phyloP scores from a whole-genome alignment of 106 monocot species.

The Xerophyta viscosa region DNA sequence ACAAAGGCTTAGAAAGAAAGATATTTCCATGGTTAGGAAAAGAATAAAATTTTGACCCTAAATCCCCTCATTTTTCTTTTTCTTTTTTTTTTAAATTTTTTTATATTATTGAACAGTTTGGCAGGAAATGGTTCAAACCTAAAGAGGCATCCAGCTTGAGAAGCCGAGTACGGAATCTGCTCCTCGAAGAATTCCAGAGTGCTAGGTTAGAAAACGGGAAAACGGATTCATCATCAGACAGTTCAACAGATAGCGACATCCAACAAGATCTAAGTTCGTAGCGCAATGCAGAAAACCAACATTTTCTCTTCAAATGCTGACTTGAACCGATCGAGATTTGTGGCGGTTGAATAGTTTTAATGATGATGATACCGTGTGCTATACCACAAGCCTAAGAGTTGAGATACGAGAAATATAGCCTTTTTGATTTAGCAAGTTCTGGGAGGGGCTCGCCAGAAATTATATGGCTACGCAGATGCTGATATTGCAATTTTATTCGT shows the following conservation, averaged over 20 bases:
- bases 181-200: conserved; percentile 47
- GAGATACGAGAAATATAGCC: too few relatives aligned
- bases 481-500: too few relatives aligned
- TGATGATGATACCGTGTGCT: too few relatives aligned
- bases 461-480: too few relatives aligned
- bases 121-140: conserved; percentile 63
- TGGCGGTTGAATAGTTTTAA: too few relatives aligned
- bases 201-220: conserved; percentile 19
- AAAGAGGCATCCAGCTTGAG: conserved; percentile 64
- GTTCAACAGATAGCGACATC: neutral
- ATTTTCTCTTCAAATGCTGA: too few relatives aligned
- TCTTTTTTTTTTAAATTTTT: neutral
- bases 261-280: neutral
- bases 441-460: too few relatives aligned
- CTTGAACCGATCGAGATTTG: too few relatives aligned
- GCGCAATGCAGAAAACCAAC: too few relatives aligned
- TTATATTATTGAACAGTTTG: conserved; percentile 24
- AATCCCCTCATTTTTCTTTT: neutral
- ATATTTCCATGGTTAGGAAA: conserved; percentile 53
- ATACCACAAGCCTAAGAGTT: too few relatives aligned
- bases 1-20: conserved; percentile 56
- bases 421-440: too few relatives aligned
- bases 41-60: neutral
- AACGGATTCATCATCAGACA: conserved; percentile 7
- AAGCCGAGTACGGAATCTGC: conserved; percentile 25